Evolutionary conservation across 331 rosid genomes (phyloP).

Genomic region (Stylosanthes scabra): DNA sequence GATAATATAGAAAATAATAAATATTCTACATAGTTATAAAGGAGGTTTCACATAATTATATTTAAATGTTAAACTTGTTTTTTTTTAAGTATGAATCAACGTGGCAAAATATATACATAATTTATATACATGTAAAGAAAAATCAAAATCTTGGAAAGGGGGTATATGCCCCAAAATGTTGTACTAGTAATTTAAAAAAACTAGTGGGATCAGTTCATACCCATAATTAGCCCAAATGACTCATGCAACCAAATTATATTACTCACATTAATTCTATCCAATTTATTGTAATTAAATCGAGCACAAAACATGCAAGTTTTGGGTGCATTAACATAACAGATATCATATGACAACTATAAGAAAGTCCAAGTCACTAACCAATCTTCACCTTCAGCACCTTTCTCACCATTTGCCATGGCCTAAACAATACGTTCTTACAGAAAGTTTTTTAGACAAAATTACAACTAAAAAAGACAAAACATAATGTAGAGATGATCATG

Average conservation of each 20-base stretch:
- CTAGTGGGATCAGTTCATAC: not conserved
- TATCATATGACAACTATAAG: not conserved
- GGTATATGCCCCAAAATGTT: too few species aligned
- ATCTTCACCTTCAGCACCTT: conserved; percentile 44
- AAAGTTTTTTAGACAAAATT: too few species aligned
- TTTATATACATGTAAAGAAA: too few species aligned
- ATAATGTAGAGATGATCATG: too few species aligned
- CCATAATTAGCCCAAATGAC: not conserved
- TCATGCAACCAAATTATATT: conserved; percentile 6
- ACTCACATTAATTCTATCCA: not conserved
- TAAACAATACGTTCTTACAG: conserved; percentile 21
- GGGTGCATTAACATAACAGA: not conserved
- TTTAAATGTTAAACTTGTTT: too few species aligned
- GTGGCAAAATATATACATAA: too few species aligned
- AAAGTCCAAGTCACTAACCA: conserved; percentile 45
- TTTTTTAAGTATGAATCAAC: too few species aligned
- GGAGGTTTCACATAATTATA: too few species aligned
- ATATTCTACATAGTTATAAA: too few species aligned
- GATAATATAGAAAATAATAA: too few species aligned
- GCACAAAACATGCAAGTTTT: not conserved
- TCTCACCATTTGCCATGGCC: conserved; percentile 42
- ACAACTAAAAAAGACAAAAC: too few species aligned
- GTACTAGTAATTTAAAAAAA: not conserved
- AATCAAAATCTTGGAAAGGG: too few species aligned
- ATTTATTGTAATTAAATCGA: not conserved